Conservation (phyloP, 306 rosid species). For the Quillaja saponaria region DNA sequence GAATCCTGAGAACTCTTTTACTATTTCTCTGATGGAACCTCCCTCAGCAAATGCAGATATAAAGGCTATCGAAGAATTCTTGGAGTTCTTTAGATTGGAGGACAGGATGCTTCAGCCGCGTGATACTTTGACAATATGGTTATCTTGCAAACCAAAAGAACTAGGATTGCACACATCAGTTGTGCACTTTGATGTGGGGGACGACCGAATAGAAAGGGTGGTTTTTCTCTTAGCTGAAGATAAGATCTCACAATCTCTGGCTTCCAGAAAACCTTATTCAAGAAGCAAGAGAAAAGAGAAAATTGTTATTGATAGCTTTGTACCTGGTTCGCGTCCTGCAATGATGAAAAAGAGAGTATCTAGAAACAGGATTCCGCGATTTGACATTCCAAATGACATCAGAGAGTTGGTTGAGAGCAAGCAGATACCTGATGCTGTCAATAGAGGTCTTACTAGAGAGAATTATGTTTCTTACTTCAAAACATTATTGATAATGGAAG, state of each 20-base stretch:
- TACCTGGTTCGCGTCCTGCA: slow-evolving; percentile 51
- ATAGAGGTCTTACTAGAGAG: slow-evolving; percentile 53
- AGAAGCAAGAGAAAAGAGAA: slow-evolving; percentile 59
- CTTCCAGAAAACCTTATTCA: slow-evolving; percentile 58
- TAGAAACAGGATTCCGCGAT: slow-evolving; percentile 65
- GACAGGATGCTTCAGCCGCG: slow-evolving; percentile 82
- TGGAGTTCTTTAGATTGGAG: slow-evolving; percentile 65
- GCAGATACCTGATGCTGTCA: slow-evolving; percentile 55
- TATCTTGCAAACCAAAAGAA: slow-evolving; percentile 85
- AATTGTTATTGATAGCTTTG: slow-evolving; percentile 39
- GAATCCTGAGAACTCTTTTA: slow-evolving; percentile 68
- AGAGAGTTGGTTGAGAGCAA: slow-evolving; percentile 54
- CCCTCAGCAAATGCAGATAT: slow-evolving; percentile 43
- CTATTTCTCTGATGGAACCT: slow-evolving; percentile 78
- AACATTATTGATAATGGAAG: slow-evolving; percentile 78
- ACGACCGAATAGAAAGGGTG: slow-evolving; percentile 64
- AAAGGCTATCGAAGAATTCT: slow-evolving; percentile 37
- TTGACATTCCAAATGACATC: slow-evolving; percentile 57
- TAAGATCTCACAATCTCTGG: slow-evolving; percentile 71
- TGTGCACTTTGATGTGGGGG: slow-evolving; percentile 75
- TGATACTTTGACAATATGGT: slow-evolving; percentile 67
- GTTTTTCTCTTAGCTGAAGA: slow-evolving; percentile 83
- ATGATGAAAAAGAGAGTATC: slow-evolving; percentile 20
- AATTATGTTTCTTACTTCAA: slow-evolving; percentile 57
- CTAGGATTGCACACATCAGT: slow-evolving; percentile 67